Conservation (phyloP, 306 rosid genomes). For the Castanea crenata region DNA sequence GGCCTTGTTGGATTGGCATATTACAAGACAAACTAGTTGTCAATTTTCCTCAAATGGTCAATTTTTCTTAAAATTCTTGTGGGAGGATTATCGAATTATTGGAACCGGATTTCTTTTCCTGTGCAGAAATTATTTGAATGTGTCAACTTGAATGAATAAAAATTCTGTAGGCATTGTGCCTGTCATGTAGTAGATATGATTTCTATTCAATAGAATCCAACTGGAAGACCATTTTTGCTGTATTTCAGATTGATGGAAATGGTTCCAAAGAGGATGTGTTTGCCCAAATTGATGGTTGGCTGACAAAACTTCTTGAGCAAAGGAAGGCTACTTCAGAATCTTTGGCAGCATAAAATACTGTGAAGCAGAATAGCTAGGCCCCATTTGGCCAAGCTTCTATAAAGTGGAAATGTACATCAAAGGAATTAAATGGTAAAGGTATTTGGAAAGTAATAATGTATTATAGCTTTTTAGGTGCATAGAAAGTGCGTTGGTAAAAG, state of each 20-base stretch:
- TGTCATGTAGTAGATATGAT: constrained; percentile 10
- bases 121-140: background rate
- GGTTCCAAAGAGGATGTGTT: constrained; percentile 66
- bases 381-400: background rate
- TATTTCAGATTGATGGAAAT: constrained; percentile 51
- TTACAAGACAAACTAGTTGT: background rate
- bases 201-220: background rate
- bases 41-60: background rate
- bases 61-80: background rate
- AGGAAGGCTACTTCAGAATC: constrained; percentile 51
- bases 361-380: constrained; percentile 8
- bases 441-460: background rate
- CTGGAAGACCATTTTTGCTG: constrained; percentile 16
- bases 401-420: background rate
- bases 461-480: background rate
- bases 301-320: constrained; percentile 50
- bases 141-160: background rate
- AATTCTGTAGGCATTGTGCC: background rate
- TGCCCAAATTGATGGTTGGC: constrained; percentile 57
- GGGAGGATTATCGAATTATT: background rate
- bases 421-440: background rate
- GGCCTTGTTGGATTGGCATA: background rate
- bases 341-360: constrained; percentile 42
- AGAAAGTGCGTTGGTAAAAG: background rate
- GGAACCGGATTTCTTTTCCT: background rate